Evolutionary conservation across 2,329 filamentous ascomycete genomes (phyloP), one percentile per base, ranked within the genome.

Genomic region (Exophiala lecanii-corni): DNA sequence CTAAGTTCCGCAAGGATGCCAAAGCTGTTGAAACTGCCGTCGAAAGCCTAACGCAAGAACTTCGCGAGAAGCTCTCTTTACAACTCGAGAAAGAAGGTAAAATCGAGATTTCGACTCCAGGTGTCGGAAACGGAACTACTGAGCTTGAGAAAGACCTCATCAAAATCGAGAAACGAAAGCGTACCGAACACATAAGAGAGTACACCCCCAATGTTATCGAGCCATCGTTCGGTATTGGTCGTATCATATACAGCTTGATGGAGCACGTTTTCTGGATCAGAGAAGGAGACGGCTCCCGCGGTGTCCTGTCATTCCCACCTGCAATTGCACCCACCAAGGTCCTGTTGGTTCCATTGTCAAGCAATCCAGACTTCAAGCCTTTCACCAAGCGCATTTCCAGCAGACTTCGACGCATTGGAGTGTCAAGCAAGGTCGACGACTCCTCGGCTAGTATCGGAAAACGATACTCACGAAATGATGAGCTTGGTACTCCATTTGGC

Each of bases 221-320:
- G 71, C 92, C 91, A 2, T 97, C 91, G 1, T 98, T 97, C 59
- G 91, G 91, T 73, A 94, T 97, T 60, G 92, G 91, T 47, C 81
- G 91, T 57, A 96, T 97, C 51, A 73, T 97, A 45, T 97, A 95
- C 73, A 82, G 85, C 48, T 72, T 98, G 59, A 85, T 94, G 62
- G 92, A 98, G 72, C 92, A 98, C 69, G 82, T 79, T 63, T 98
- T 89, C 78, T 98, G 92, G 91, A 87, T 82, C 41, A 85, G 92
- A 53, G 82, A 81, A 54, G 82, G 78, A 51, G 86, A 91, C 55
- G 89, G 92, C 64, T 83, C 88, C 41, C 86, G 89, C 63, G 84
- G 85, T 67, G 88, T 87, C 36, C 73, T 89, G 48, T 86, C 82
- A 5, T 87, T 89, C 72, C 79, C 83, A 61, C 78, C 82, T 3